phyloP scores from a whole-genome alignment of 163 green algal species.

The Chloromonas sp. region DNA sequence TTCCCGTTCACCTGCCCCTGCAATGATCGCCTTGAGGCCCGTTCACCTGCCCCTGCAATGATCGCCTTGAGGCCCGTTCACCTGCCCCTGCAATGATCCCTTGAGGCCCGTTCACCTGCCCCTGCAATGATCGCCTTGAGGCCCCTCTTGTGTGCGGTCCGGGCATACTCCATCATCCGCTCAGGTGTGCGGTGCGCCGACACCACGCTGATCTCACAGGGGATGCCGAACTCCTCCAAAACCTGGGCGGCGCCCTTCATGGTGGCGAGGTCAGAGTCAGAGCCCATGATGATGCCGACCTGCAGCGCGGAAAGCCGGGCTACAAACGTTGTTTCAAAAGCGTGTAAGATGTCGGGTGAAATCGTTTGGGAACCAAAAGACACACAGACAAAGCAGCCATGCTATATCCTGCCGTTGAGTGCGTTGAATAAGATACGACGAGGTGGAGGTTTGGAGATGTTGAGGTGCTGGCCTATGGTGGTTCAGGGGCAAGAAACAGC shows the following conservation, averaged over 20 bases:
- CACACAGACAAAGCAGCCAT: no score
- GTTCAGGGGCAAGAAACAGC: no score
- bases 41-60: neutral
- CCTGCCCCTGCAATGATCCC: conserved; percentile 73
- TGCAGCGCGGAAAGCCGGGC: no score
- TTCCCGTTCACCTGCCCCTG: conserved; percentile 15
- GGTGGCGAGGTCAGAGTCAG: conserved; percentile 87
- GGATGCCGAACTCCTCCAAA: conserved; percentile 85
- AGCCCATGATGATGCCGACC: conserved; percentile 98
- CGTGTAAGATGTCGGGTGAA: neutral
- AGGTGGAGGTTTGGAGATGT: no score
- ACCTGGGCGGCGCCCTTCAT: conserved; percentile 83
- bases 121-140: conserved; percentile 78
- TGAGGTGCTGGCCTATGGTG: no score
- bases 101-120: conserved; percentile 34
- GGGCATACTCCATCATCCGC: conserved; percentile 91
- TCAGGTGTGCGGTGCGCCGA: conserved; percentile 91
- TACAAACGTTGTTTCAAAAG: no score
- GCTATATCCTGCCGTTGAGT: no score
- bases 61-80: neutral
- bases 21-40: neutral
- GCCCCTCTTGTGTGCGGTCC: conserved; percentile 67
- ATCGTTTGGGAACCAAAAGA: no score
- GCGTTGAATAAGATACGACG: no score
- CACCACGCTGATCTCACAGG: conserved; percentile 85